Percentiles rank a stretch among this genome's conserved stretches.
Conservation (phyloP, 495 filamentous ascomycete genomes). For the Neurospora sp. region DNA sequence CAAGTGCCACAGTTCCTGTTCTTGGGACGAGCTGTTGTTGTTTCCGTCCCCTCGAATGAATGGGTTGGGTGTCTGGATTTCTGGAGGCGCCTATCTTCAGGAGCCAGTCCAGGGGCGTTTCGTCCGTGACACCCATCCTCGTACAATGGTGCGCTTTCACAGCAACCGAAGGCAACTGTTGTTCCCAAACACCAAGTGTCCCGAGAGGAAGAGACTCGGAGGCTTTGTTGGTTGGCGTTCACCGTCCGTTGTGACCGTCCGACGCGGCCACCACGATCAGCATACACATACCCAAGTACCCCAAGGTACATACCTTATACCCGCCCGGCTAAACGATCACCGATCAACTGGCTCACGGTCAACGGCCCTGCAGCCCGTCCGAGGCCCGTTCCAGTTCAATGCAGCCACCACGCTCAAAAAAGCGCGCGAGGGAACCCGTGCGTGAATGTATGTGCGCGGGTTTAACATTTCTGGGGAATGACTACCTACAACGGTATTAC, state of each 20-base stretch:
- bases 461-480: not conserved
- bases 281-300: not conserved
- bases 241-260: not conserved
- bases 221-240: not conserved
- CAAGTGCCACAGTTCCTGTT: not conserved
- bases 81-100: not conserved
- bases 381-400: not conserved
- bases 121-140: not conserved
- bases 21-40: not conserved
- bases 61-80: not conserved
- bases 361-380: not conserved
- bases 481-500: not conserved
- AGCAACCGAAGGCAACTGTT: not conserved
- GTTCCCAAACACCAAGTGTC: not conserved
- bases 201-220: not conserved
- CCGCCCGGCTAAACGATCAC: not conserved
- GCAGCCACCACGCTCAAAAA: not conserved
- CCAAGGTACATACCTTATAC: not conserved
- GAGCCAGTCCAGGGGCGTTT: not conserved
- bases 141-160: not conserved
- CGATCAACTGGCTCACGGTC: not conserved
- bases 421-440: not conserved
- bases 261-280: not conserved
- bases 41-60: not conserved
- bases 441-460: not conserved